These are phyloP conservation scores for Meripilus lineatus DNA, from an alignment of 1,284 basidiomycete species.

Conservation along the genomic window DNA sequence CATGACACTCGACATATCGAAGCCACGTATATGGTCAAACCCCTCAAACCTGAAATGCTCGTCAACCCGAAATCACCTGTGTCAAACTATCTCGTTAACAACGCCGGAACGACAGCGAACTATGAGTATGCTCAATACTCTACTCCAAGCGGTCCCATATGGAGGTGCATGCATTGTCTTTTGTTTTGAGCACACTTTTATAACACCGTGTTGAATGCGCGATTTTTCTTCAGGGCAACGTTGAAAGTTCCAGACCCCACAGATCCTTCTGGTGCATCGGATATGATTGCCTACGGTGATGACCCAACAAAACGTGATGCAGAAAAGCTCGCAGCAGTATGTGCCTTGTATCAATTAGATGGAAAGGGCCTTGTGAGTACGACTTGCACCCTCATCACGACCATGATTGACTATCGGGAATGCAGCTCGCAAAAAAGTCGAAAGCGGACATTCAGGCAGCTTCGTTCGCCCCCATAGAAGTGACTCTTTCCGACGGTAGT, in stretches of 20 bases:
- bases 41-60: constrained; percentile 28
- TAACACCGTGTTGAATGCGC: too few species aligned
- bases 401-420: not conserved
- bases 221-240: too few species aligned
- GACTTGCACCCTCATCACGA: not conserved
- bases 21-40: constrained; percentile 19
- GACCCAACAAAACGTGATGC: constrained; percentile 63
- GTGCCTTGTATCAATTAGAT: constrained; percentile 67
- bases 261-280: constrained; percentile 36
- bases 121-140: constrained; percentile 9
- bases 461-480: constrained; percentile 17
- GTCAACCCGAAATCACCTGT: constrained; percentile 44
- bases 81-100: constrained; percentile 27
- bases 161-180: too few species aligned
- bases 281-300: constrained; percentile 60
- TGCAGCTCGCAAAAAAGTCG: not conserved
- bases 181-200: too few species aligned
- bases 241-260: constrained; percentile 42
- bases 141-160: constrained; percentile 8
- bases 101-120: constrained; percentile 14
- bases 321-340: constrained; percentile 71
- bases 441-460: too few species aligned
- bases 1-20: constrained; percentile 27
- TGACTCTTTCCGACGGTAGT: constrained; percentile 62
- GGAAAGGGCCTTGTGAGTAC: constrained; percentile 47